Percentiles rank a stretch among this genome's conserved stretches.
These are phyloP conservation scores for Cladosporium sp. DNA, from an alignment of 2,329 filamentous ascomycete species.

Conservation along the genomic window DNA sequence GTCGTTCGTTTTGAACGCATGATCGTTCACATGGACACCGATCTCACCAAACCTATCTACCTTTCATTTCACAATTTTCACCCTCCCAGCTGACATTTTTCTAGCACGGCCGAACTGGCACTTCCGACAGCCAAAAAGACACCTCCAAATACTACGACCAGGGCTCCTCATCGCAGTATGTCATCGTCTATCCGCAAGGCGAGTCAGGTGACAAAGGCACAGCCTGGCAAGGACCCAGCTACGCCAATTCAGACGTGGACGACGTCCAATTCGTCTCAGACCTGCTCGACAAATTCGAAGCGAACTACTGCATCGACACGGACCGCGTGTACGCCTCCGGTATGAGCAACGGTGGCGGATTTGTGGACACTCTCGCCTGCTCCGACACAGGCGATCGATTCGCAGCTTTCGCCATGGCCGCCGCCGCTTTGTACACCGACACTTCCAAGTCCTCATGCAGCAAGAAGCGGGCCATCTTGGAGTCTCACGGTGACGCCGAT, in stretches of 20 bases:
- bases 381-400: conserved; percentile 38
- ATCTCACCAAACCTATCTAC: no score
- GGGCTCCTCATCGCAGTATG: conserved; percentile 40
- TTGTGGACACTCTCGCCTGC: conserved; percentile 46
- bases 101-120: conserved; percentile 26
- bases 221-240: conserved; percentile 40
- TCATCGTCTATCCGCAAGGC: conserved; percentile 47
- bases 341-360: conserved; percentile 54
- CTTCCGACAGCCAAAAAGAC: conserved; percentile 35
- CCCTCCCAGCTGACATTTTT: background rate
- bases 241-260: conserved; percentile 34
- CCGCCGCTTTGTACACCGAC: conserved; percentile 44
- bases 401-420: conserved; percentile 48
- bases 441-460: conserved; percentile 21
- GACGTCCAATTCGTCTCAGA: conserved; percentile 45
- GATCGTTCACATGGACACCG: no score
- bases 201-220: conserved; percentile 16
- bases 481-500: conserved; percentile 42
- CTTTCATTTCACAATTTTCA: no score
- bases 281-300: conserved; percentile 37
- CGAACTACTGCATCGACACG: conserved; percentile 43
- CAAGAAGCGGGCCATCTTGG: conserved; percentile 35
- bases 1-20: no score
- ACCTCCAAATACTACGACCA: conserved; percentile 46
- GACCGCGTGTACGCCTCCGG: conserved; percentile 44